Evolutionary conservation across 306 rosid species (phyloP), one percentile per base, ranked within the genome.

Genomic region (Arachis hypogaea): DNA sequence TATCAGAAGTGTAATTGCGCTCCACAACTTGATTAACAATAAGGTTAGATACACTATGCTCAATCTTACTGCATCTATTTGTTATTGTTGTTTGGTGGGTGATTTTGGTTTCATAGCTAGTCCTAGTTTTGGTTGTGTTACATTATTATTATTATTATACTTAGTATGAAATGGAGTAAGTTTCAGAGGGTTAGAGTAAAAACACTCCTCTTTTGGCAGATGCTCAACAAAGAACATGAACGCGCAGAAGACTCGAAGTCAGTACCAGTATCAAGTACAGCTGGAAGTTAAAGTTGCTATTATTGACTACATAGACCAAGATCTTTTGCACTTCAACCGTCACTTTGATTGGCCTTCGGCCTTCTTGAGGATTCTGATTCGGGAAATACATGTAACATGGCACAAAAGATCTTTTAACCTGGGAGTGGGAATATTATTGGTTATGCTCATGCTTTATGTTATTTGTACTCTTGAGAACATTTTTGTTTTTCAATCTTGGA

Each of bases 191-290:
- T 59, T 7, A 49, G 8, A 46, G 56, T 7, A 51, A 36, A 68
- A 41, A 40, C 54, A 9, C 11, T 41, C 12, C 29, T 50, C 22
- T 49, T 14, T 66, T 64, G 79, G 43, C 72, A 82, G 86, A 74
- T 82, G 80, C 83, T 82, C 44, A 82, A 82, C 59, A 82, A 82
- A 73, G 85, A 82, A 69, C 80, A 82, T 63, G 85, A 82, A 73
- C 74, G 45, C 50, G 80, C 58, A 16, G 82, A 77, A 50, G 82
- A 82, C 82, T 82, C 85, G 1, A 82, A 82, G 61, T 36, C 82
- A 14, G 82, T 73, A 68, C 29, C 80, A 0, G 69, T 73, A 78
- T 73, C 82, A 29, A 71, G 55, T 73, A 44, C 74, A 7, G 77
- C 77, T 56, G 77, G 74, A 63, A 82, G 77, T 75, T 78, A 71